phyloP scores from a whole-genome alignment of 208 protist genomes.

The Acanthamoeba castellanii region DNA sequence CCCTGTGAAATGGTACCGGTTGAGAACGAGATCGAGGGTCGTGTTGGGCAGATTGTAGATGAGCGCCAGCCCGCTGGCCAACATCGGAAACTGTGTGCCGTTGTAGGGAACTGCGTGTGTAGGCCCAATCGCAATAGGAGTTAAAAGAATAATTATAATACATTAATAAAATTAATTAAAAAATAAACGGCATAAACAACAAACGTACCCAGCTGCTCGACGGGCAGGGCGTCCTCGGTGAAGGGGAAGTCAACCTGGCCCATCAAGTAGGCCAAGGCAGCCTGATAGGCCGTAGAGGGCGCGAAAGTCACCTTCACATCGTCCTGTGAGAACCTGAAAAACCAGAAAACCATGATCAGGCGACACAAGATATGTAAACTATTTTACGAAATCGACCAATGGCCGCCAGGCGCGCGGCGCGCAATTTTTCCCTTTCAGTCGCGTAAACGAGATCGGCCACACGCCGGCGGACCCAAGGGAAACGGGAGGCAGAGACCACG shows the following conservation, averaged over 20 bases:
- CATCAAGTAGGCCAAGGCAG: not conserved
- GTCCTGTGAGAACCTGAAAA: not conserved
- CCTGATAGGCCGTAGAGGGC: not conserved
- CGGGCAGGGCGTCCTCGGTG: not conserved
- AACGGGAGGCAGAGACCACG: too few relatives aligned
- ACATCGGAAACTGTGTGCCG: constrained; percentile 29
- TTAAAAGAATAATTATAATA: not conserved
- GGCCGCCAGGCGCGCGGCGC: too few relatives aligned
- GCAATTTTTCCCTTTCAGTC: too few relatives aligned
- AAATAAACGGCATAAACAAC: not conserved
- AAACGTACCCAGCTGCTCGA: not conserved
- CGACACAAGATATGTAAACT: too few relatives aligned
- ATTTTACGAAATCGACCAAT: too few relatives aligned
- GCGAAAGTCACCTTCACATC: not conserved
- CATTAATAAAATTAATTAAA: too few relatives aligned
- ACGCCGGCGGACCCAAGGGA: too few relatives aligned
- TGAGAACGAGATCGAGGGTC: not conserved
- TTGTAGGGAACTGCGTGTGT: not conserved
- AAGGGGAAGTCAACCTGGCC: constrained; percentile 13
- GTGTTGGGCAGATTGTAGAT: constrained; percentile 33
- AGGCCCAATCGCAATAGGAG: not conserved
- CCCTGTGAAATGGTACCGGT: not conserved
- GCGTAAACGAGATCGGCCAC: too few relatives aligned
- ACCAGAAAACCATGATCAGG: not conserved
- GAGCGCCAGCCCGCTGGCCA: not conserved